Percentiles rank a stretch among this genome's conserved stretches.
phyloP scores from a whole-genome alignment of 768 basidiomycete species.

The Trametes villosa region DNA sequence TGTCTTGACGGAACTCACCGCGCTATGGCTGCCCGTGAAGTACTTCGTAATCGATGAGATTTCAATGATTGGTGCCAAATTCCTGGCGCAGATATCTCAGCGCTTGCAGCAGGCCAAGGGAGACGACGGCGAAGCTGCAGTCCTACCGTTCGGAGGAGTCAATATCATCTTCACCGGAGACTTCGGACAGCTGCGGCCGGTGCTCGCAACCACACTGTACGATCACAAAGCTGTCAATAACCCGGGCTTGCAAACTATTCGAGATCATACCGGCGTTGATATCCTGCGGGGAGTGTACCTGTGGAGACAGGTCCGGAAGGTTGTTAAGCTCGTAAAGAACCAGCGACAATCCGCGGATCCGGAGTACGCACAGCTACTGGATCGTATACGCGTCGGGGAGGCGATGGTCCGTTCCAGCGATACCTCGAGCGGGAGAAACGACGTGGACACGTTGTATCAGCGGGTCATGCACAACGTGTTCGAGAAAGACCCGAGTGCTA shows the following conservation, averaged over 20 bases:
- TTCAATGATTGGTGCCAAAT: conserved; percentile 26
- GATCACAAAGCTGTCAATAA: neutral
- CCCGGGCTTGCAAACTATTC: neutral
- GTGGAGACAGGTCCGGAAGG: neutral
- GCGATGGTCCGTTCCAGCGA: neutral
- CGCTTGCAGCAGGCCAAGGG: conserved; percentile 29
- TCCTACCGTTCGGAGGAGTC: conserved; percentile 33
- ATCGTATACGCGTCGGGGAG: neutral
- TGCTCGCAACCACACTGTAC: conserved; percentile 27
- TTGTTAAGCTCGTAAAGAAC: neutral
- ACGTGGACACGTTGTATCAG: neutral
- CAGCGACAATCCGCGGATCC: neutral
- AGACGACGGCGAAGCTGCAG: neutral
- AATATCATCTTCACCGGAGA: conserved; percentile 40
- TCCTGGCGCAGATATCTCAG: conserved; percentile 28
- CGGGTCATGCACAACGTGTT: neutral
- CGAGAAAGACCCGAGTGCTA: neutral
- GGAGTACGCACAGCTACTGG: neutral
- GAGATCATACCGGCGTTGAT: neutral
- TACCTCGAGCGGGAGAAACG: neutral
- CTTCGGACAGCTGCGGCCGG: conserved; percentile 35
- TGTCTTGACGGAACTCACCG: neutral
- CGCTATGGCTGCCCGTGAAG: conserved; percentile 22
- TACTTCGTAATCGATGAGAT: conserved; percentile 31
- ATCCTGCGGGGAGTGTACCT: neutral